Evolutionary conservation across 2,329 filamentous ascomycete species (phyloP), one percentile per base, ranked within the genome.

Genomic region (Tolypocladium inflatum): DNA sequence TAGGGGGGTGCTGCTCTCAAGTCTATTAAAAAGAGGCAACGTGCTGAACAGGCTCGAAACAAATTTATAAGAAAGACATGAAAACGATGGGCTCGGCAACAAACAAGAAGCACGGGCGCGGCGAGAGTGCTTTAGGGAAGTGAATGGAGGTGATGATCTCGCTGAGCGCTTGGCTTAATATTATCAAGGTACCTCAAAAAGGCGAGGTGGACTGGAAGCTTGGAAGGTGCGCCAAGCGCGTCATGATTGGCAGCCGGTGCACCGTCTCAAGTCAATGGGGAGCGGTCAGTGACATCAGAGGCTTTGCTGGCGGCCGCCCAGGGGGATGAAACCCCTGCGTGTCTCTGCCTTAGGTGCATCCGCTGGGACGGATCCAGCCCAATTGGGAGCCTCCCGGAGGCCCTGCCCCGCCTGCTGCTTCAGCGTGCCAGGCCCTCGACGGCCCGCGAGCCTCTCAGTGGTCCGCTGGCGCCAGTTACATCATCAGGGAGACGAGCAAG

Each of bases 241-340:
- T 33, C 43, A n/a, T 56, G 55, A 56, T 56, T 56, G 55, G 55
- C 26, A 35, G 30, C 21, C 33, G 30, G 10, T 30, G 26, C 38
- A 3, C 17, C 42, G 53, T 55, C 23, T 26, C 11, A n/a, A 42
- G 26, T n/a, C 4, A 37, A 26, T 23, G 19, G 21, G 52, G 35
- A 33, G 53, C 26, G 19, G 19, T 59, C 55, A 35, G 69, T 71
- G 69, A 72, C 70, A 72, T 72, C 69, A 71, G 69, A 65, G 70
- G 69, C 70, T 70, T 65, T 56, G 67, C 68, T 70, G 67, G 69
- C 60, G 78, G 77, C 21, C 78, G 75, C 76, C 68, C 41, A 33
- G 42, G 54, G 30, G 41, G 41, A 13, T 17, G 9, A 10, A 19
- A 35, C 48, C 48, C 48, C 48, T 51, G 45, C 17, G 26, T 48